Percentiles rank a stretch among this genome's conserved stretches.
Evolutionary conservation across 768 basidiomycete species (phyloP).

Genomic region (Boletus rubroflammeus): DNA sequence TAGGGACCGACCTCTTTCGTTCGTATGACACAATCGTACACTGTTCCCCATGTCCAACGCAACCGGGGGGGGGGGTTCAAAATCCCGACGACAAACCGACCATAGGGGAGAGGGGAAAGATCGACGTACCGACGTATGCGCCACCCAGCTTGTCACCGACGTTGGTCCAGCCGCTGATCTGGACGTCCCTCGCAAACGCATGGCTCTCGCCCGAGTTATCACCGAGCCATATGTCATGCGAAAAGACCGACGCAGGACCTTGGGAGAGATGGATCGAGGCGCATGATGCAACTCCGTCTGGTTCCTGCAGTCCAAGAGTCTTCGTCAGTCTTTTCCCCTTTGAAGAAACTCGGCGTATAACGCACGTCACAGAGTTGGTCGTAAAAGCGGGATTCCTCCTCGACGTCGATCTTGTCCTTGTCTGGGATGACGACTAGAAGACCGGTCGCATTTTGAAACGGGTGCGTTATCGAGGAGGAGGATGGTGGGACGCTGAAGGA

Average conservation of each 20-base stretch:
- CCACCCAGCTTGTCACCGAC: constrained; percentile 64
- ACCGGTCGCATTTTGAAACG: constrained; percentile 44
- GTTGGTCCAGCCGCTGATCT: constrained; percentile 66
- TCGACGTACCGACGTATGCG: constrained; percentile 64
- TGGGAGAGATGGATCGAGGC: constrained; percentile 27
- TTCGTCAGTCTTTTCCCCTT: not conserved
- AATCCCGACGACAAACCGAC: not conserved
- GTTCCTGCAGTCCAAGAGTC: constrained; percentile 11
- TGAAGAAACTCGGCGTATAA: not conserved
- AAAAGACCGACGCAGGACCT: constrained; percentile 54
- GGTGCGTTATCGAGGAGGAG: constrained; percentile 26
- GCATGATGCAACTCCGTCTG: constrained; percentile 21
- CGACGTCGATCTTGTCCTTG: constrained; percentile 54
- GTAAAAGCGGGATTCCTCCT: constrained; percentile 64
- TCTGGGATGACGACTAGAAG: constrained; percentile 54
- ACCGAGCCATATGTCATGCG: constrained; percentile 65
- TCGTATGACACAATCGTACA: constrained; percentile 67
- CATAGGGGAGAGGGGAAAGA: fast-evolving
- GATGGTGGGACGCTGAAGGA: constrained; percentile 9
- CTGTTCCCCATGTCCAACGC: constrained; percentile 24
- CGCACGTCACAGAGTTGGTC: constrained; percentile 56
- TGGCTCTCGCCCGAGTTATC: constrained; percentile 54
- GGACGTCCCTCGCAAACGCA: constrained; percentile 62
- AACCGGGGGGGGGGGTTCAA: too few species aligned
- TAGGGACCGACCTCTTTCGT: constrained; percentile 49